Evolutionary conservation across 306 rosid species (phyloP).

Genomic region (Rosa lucieae): DNA sequence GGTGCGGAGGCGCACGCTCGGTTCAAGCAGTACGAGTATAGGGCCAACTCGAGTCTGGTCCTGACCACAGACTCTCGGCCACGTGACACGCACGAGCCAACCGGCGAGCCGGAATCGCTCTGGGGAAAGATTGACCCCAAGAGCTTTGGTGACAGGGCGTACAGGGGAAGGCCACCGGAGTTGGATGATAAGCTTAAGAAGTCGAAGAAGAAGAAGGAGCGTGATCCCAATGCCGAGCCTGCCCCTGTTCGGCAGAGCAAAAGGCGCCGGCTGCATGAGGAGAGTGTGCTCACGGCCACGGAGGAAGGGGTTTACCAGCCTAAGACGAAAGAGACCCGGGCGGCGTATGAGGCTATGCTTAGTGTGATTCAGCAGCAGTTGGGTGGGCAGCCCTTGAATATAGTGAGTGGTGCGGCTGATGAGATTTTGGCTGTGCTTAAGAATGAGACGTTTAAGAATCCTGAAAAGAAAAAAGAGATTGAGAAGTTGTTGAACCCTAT

Average conservation of each 20-base stretch:
- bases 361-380: slow-evolving; percentile 83
- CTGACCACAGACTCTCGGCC: slow-evolving; percentile 90
- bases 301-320: slow-evolving; percentile 93
- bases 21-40: slow-evolving; percentile 87
- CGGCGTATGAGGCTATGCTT: slow-evolving; percentile 91
- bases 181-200: slow-evolving; percentile 71
- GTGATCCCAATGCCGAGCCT: slow-evolving; percentile 50
- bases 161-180: slow-evolving; percentile 72
- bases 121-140: slow-evolving; percentile 80
- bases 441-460: slow-evolving; percentile 59
- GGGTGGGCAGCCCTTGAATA: slow-evolving; percentile 82
- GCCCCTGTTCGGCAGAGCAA: slow-evolving; percentile 41
- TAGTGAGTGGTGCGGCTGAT: slow-evolving; percentile 83
- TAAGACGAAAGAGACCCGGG: slow-evolving; percentile 86
- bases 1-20: slow-evolving; percentile 99
- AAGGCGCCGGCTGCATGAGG: slow-evolving; percentile 61
- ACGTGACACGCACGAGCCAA: slow-evolving; percentile 92
- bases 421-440: slow-evolving; percentile 79
- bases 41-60: slow-evolving; percentile 95
- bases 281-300: slow-evolving; percentile 73
- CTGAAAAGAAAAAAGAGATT: slow-evolving; percentile 87
- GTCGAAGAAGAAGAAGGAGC: slow-evolving; percentile 66
- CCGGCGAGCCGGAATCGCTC: slow-evolving; percentile 87
- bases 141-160: slow-evolving; percentile 78
- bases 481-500: slow-evolving; percentile 78